Percentiles rank a stretch among this genome's conserved stretches.
Conservation (phyloP, 208 protist species). For the Kentomonas sorsogonicus region DNA sequence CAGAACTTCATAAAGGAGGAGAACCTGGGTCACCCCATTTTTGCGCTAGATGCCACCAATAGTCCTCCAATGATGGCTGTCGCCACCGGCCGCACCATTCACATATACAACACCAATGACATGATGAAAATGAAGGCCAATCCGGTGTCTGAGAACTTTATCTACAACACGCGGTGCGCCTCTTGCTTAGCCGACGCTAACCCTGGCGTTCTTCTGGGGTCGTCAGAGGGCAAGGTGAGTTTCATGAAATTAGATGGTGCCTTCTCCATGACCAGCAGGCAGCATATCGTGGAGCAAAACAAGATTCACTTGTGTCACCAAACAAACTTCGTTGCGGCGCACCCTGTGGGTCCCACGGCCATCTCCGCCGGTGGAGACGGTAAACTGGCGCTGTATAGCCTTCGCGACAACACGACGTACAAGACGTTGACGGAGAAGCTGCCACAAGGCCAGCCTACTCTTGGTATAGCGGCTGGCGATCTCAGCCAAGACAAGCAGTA, state of each 20-base stretch:
- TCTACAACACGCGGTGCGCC: constrained; percentile 69
- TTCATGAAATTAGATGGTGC: constrained; percentile 38
- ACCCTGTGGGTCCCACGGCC: constrained; percentile 32
- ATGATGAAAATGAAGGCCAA: constrained; percentile 51
- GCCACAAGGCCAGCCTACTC: constrained; percentile 29
- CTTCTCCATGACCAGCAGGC: constrained; percentile 61
- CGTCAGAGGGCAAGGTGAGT: constrained; percentile 67
- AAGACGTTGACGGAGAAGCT: constrained; percentile 23
- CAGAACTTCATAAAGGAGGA: constrained; percentile 55
- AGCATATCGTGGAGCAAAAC: constrained; percentile 39
- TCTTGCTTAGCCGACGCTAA: constrained; percentile 51
- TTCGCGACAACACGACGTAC: constrained; percentile 26
- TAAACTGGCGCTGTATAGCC: constrained; percentile 34
- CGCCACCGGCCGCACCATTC: constrained; percentile 49
- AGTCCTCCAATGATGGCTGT: constrained; percentile 57
- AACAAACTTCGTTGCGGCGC: constrained; percentile 70
- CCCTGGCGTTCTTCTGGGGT: constrained; percentile 59
- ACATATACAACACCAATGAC: constrained; percentile 61
- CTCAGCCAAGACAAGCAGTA: constrained; percentile 51
- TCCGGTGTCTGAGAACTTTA: constrained; percentile 40
- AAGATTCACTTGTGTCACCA: constrained; percentile 43
- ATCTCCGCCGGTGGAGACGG: constrained; percentile 75
- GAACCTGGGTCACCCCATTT: constrained; percentile 65
- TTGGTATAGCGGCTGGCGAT: constrained; percentile 73
- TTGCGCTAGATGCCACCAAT: constrained; percentile 63